Percentiles rank a stretch among this genome's conserved stretches.
phyloP scores from a whole-genome alignment of 306 rosid species.

The Quercus alba region DNA sequence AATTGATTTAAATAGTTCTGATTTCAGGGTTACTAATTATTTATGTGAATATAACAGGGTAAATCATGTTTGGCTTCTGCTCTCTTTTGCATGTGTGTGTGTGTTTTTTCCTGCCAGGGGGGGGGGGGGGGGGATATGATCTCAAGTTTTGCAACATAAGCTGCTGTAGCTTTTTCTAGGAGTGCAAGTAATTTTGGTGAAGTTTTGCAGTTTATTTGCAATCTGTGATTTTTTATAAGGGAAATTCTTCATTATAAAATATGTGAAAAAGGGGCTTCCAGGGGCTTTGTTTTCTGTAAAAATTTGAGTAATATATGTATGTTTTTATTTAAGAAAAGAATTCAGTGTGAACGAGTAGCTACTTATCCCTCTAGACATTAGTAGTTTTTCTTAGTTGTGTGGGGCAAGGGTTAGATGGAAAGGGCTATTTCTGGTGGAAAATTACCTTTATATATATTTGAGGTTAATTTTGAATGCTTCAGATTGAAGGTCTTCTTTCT shows the following conservation, averaged over 20 bases:
- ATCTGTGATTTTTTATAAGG: background rate
- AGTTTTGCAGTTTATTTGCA: background rate
- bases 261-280: background rate
- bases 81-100: background rate
- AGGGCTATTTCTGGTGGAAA: background rate
- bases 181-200: background rate
- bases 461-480: background rate
- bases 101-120: background rate
- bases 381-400: background rate
- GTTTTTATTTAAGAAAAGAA: background rate
- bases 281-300: background rate
- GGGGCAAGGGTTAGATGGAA: background rate
- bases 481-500: background rate
- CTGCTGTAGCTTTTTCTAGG: background rate
- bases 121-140: background rate
- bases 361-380: background rate
- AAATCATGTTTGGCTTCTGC: background rate
- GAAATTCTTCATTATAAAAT: background rate
- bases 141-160: background rate
- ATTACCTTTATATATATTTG: background rate
- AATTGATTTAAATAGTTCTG: conserved; percentile 20
- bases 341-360: background rate
- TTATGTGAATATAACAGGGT: background rate
- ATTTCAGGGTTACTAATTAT: background rate
- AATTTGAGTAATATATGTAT: background rate